Percentiles rank a stretch among this genome's conserved stretches.
Evolutionary conservation across 163 green algal genomes (phyloP).

Genomic region (Scenedesmus sp.): DNA sequence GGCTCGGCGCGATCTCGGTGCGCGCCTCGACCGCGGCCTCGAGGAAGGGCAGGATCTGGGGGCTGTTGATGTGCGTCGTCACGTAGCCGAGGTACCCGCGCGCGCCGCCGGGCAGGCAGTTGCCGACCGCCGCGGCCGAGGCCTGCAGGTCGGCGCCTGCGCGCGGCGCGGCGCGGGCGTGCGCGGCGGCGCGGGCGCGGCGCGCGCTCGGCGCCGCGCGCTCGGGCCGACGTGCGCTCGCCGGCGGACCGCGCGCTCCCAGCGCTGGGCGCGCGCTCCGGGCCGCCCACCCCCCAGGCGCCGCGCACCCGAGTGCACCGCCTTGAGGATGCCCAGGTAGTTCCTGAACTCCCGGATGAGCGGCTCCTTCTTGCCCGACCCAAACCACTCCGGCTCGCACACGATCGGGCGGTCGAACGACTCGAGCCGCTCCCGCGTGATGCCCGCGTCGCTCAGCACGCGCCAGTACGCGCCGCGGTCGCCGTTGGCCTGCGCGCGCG

Average conservation of each 20-base stretch:
- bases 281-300: too few relatives aligned
- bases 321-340: constrained; percentile 92
- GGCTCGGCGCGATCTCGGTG: constrained; percentile 70
- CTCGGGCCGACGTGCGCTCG: neutral
- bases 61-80: constrained; percentile 70
- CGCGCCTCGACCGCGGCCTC: constrained; percentile 88
- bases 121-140: constrained; percentile 51
- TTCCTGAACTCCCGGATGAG: constrained; percentile 91
- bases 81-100: constrained; percentile 87
- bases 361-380: constrained; percentile 61
- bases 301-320: constrained; percentile 76
- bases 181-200: too few relatives aligned
- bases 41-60: constrained; percentile 80
- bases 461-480: constrained; percentile 89
- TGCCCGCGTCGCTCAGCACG: constrained; percentile 81
- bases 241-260: neutral
- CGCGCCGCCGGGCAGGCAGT: constrained; percentile 58
- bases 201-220: too few relatives aligned
- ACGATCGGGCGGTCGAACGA: constrained; percentile 89
- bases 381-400: constrained; percentile 69
- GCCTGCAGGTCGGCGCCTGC: constrained; percentile 52
- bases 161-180: too few relatives aligned
- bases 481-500: constrained; percentile 62
- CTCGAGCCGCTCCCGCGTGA: constrained; percentile 89
- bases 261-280: too few relatives aligned